Evolutionary conservation across 345 rosid genomes (phyloP).

Genomic region (Cardamine resedifolia): DNA sequence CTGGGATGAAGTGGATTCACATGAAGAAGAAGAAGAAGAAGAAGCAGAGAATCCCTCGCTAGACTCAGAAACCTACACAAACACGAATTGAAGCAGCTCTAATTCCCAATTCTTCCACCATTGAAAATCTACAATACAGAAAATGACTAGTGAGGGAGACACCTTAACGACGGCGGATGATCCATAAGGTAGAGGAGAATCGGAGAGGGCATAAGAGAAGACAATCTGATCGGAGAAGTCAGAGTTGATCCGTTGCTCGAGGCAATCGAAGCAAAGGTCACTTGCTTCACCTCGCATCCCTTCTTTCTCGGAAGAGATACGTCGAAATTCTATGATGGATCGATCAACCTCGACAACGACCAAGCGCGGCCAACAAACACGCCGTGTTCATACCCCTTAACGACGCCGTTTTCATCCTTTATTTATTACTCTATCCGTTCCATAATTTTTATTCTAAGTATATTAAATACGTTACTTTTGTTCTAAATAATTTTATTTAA

Average conservation of each 20-base stretch:
- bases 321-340: neutral
- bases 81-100: conserved; percentile 13
- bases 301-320: conserved; percentile 19
- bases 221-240: conserved; percentile 65
- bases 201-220: conserved; percentile 67
- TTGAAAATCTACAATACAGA: neutral
- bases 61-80: conserved; percentile 47
- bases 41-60: conserved; percentile 49
- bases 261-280: conserved; percentile 62
- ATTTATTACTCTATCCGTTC: no score
- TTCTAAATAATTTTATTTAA: no score
- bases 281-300: conserved; percentile 29
- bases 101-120: neutral
- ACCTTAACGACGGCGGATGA: conserved; percentile 83
- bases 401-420: conserved; percentile 10
- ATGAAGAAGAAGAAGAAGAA: no score
- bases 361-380: neutral
- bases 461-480: no score
- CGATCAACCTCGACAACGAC: conserved; percentile 1
- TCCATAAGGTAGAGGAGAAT: conserved; percentile 68
- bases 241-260: conserved; percentile 58
- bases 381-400: neutral
- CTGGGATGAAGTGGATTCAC: conserved; percentile 39
- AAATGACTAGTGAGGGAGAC: neutral
- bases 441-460: no score